Evolutionary conservation across 805 yeast genomes (phyloP), one percentile per base, ranked within the genome.

Genomic region (Starmerella tilneyi): DNA sequence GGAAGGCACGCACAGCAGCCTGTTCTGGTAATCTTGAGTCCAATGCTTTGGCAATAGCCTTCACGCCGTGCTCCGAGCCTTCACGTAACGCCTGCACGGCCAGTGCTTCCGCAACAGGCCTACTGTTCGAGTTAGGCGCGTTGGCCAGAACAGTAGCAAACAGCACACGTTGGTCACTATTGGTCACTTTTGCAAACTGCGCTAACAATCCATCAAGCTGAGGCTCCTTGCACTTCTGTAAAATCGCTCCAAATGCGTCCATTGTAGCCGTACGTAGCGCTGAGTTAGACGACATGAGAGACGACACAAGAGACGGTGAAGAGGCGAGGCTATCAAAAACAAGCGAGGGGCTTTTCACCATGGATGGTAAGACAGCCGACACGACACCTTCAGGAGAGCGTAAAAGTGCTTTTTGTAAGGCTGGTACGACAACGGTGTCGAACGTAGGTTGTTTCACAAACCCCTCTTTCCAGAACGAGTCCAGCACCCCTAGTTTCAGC

Each of bases 301-400:
- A 71, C 2, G 79, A 60, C 29, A 76, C 60, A 6, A 81, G 62
- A 49, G 78, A 77, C 41, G 61, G 55, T 3, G 65, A 57, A 9
- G 76, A 58, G 1, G 61, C 54, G 9, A 63, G 57, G 24, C 22
- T 35, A 12, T 74, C 62, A n/a, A 74, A 51, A 45, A 75, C 74
- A 17, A 76, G 57, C 2, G 58, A 51, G 1, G 57, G 44, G 3
- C 63, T 49, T 2, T 33, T 30, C 22, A 80, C 66, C 8, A 85
- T 57, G 9, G 70, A 67, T 3, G 78, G 73, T 2, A 81, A 59
- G n/a, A 79, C 59, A 16, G 56, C 52, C n/a, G 70, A 71, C 46
- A 84, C 73, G 0, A 84, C 74, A 30, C 67, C 61, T 57, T 85
- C 96, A 0, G 95, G 80, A 2, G 94, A 76, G 60, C 95, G 74